Conservation (phyloP, 306 rosid genomes). For the Malus fusca region DNA sequence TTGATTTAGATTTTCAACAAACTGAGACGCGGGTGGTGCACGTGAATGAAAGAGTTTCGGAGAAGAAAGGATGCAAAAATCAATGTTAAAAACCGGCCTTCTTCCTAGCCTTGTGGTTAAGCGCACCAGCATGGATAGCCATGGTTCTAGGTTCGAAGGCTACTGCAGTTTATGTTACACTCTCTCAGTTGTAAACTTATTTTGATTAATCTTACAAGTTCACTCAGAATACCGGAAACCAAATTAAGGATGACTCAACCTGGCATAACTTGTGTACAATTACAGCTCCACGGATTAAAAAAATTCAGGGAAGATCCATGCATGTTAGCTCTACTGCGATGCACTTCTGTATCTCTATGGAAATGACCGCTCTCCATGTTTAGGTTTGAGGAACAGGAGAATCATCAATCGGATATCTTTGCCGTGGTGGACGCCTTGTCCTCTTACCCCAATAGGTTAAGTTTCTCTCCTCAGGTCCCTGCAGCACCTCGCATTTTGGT, state of each 20-base stretch:
- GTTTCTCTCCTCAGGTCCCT: slow-evolving; percentile 66
- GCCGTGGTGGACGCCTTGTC: slow-evolving; percentile 78
- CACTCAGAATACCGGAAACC: not conserved
- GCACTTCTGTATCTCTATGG: not conserved
- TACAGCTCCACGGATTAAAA: not conserved
- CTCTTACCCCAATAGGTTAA: slow-evolving; percentile 80
- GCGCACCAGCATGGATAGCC: not conserved
- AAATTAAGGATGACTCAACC: not conserved
- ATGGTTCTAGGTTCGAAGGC: not conserved
- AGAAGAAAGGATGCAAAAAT: not conserved
- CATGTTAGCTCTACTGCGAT: not conserved
- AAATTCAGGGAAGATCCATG: not conserved
- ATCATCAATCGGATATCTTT: not conserved
- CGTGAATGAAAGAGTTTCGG: not conserved
- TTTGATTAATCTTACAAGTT: slow-evolving; percentile 4
- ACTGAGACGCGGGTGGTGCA: too few species aligned
- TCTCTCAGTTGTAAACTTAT: slow-evolving; percentile 13
- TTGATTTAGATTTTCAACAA: too few species aligned
- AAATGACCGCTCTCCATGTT: not conserved
- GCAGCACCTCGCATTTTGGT: slow-evolving; percentile 37
- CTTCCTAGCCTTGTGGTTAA: not conserved
- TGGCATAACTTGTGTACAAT: not conserved
- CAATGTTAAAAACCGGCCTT: too few species aligned
- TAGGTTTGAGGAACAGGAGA: not conserved
- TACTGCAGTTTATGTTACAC: slow-evolving; percentile 2